Evolutionary conservation across 495 filamentous ascomycete genomes (phyloP).

Genomic region (Cenococcum geophilum): DNA sequence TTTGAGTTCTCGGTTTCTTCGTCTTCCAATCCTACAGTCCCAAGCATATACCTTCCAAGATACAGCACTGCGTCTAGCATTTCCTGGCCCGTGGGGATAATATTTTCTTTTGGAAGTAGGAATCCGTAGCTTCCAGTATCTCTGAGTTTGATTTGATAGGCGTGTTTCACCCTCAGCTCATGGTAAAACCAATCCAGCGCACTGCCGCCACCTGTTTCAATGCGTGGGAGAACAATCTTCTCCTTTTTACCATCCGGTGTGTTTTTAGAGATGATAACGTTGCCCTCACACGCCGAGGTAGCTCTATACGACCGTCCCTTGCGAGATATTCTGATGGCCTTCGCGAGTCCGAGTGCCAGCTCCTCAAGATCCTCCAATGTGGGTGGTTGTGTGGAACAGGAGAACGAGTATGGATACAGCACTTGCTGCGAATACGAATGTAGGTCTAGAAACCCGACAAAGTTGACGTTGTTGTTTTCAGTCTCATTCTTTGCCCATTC

Average conservation of each 20-base stretch:
- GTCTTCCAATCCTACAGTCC: constrained; percentile 40
- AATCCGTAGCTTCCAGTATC: constrained; percentile 96
- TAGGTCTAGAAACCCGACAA: constrained; percentile 81
- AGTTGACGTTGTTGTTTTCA: constrained; percentile 57
- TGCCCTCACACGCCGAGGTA: constrained; percentile 82
- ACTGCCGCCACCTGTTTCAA: constrained; percentile 71
- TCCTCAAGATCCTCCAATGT: constrained; percentile 88
- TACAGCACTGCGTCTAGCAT: constrained; percentile 73
- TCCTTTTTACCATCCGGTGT: constrained; percentile 21
- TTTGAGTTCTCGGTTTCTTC: neutral
- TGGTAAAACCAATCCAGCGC: constrained; percentile 97
- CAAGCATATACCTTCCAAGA: constrained; percentile 69
- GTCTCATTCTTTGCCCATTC: constrained; percentile 85
- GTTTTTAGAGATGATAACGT: constrained; percentile 41
- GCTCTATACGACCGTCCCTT: constrained; percentile 68
- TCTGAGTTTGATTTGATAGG: constrained; percentile 90
- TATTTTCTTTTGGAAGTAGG: constrained; percentile 77
- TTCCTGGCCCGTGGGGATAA: constrained; percentile 85
- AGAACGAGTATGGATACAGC: constrained; percentile 85
- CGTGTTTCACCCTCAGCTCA: constrained; percentile 70
- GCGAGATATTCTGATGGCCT: constrained; percentile 72
- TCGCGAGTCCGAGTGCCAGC: constrained; percentile 80
- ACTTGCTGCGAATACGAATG: constrained; percentile 97
- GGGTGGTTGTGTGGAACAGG: constrained; percentile 68
- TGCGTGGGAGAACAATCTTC: constrained; percentile 40